Conservation (phyloP, 495 filamentous ascomycete genomes). For the Parathielavia appendiculata region DNA sequence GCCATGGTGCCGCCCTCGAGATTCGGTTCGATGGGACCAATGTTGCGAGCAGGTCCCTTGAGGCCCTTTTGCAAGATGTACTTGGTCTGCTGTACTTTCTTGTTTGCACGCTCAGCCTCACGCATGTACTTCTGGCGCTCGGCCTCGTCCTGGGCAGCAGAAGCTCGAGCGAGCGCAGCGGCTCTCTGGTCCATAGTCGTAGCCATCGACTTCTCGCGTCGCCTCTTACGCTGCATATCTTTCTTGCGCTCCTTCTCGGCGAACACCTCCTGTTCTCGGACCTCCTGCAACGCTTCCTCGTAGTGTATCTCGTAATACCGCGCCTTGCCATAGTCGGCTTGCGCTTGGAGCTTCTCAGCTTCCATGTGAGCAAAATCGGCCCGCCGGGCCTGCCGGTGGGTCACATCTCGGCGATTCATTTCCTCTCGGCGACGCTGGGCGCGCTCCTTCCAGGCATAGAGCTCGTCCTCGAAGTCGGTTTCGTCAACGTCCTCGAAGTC, state of each 20-base stretch:
- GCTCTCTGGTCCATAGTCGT: conserved; percentile 79
- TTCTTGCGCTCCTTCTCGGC: conserved; percentile 99
- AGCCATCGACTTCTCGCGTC: conserved; percentile 92
- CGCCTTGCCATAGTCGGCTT: conserved; percentile 46
- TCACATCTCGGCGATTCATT: conserved; percentile 51
- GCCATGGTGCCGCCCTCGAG: conserved; percentile 84
- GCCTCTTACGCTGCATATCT: conserved; percentile 95
- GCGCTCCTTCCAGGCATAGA: conserved; percentile 48
- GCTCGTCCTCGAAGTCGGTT: conserved; percentile 56
- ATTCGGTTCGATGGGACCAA: conserved; percentile 71
- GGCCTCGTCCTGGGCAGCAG: conserved; percentile 66
- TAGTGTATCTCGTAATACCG: conserved; percentile 47
- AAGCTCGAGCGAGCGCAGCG: conserved; percentile 70
- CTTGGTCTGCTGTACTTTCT: conserved; percentile 81
- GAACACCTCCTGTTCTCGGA: conserved; percentile 81
- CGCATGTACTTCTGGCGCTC: conserved; percentile 71
- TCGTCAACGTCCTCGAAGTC: conserved; percentile 65
- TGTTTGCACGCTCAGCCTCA: conserved; percentile 78
- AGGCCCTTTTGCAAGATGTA: conserved; percentile 77
- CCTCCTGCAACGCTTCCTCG: conserved; percentile 70
- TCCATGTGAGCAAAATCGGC: conserved; percentile 31
- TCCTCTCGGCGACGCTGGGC: conserved; percentile 57
- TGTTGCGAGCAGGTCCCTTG: conserved; percentile 71
- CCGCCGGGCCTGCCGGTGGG: conserved; percentile 52
- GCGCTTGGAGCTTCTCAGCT: conserved; percentile 39